phyloP scores from a whole-genome alignment of 805 yeast species.

The Hanseniaspora mollemarum region DNA sequence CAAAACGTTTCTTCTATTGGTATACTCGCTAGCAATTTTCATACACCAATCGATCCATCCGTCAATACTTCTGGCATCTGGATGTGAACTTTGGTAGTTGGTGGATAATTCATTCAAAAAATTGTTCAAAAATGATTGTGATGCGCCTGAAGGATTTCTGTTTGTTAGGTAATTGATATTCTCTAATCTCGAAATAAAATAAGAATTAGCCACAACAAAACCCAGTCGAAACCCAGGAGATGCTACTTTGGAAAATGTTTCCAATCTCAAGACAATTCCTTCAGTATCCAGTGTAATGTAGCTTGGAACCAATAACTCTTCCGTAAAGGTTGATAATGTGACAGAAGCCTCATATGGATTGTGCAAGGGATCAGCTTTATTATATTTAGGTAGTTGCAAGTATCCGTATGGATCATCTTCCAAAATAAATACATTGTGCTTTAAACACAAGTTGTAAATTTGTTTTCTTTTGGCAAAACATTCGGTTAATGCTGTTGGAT shows the following conservation, averaged over 20 bases:
- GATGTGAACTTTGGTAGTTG: slow-evolving; percentile 7
- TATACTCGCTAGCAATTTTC: slow-evolving; percentile 37
- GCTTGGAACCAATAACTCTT: slow-evolving; percentile 37
- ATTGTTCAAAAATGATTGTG: slow-evolving; percentile 46
- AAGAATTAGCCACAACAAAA: slow-evolving; percentile 43
- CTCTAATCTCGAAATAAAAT: slow-evolving; percentile 34
- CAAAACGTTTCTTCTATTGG: slow-evolving; percentile 35
- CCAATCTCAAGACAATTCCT: slow-evolving; percentile 52
- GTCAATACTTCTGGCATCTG: slow-evolving; percentile 24
- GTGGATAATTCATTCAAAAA: slow-evolving; percentile 36
- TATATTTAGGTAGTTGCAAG: slow-evolving; percentile 38
- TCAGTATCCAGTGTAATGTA: slow-evolving; percentile 43
- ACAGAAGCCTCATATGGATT: slow-evolving; percentile 26
- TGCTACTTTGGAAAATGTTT: slow-evolving; percentile 54
- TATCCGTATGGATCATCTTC: slow-evolving; percentile 68
- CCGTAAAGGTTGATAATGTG: slow-evolving; percentile 36
- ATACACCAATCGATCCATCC: slow-evolving; percentile 42
- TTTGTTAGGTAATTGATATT: slow-evolving; percentile 38
- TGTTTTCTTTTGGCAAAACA: slow-evolving; percentile 37
- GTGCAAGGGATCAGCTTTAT: slow-evolving; percentile 23
- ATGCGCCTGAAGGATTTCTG: slow-evolving; percentile 46
- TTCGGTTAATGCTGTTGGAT: slow-evolving; percentile 53
- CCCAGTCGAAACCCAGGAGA: slow-evolving; percentile 60
- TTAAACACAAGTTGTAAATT: slow-evolving; percentile 42
- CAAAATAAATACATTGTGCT: slow-evolving; percentile 46